phyloP scores from a whole-genome alignment of 257 asterid species.

The Ilex asprella region DNA sequence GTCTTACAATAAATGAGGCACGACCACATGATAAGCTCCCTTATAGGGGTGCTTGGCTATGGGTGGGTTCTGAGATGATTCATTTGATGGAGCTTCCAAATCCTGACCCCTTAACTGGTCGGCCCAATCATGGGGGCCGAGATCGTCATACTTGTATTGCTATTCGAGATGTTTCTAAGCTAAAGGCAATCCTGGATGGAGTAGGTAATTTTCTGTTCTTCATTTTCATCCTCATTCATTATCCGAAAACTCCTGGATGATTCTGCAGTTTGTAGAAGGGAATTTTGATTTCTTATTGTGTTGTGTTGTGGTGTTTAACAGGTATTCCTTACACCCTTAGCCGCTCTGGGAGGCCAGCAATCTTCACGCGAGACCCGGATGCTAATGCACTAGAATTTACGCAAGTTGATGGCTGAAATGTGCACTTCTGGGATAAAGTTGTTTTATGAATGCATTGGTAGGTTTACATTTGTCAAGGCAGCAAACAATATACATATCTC shows the following conservation, averaged over 20 bases:
- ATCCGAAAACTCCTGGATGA: not conserved
- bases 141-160: constrained; percentile 90
- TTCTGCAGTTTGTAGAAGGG: not conserved
- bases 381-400: constrained; percentile 93
- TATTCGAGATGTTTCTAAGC: constrained; percentile 71
- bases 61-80: constrained; percentile 96
- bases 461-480: too few species aligned
- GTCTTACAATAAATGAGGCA: constrained; percentile 79
- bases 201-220: constrained; percentile 39
- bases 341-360: constrained; percentile 91
- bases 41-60: constrained; percentile 93
- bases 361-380: constrained; percentile 87
- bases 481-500: too few species aligned
- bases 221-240: not conserved
- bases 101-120: constrained; percentile 82
- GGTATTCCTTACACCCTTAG: constrained; percentile 80
- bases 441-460: too few species aligned
- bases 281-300: too few species aligned
- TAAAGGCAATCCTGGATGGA: constrained; percentile 68
- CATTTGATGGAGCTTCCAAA: constrained; percentile 98
- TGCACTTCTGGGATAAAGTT: too few species aligned
- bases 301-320: constrained; percentile 14
- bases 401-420: constrained; percentile 30
- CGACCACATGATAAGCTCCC: constrained; percentile 92
- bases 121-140: constrained; percentile 88